phyloP scores from a whole-genome alignment of 1,284 basidiomycete species.

The Leccinum ponderosum region DNA sequence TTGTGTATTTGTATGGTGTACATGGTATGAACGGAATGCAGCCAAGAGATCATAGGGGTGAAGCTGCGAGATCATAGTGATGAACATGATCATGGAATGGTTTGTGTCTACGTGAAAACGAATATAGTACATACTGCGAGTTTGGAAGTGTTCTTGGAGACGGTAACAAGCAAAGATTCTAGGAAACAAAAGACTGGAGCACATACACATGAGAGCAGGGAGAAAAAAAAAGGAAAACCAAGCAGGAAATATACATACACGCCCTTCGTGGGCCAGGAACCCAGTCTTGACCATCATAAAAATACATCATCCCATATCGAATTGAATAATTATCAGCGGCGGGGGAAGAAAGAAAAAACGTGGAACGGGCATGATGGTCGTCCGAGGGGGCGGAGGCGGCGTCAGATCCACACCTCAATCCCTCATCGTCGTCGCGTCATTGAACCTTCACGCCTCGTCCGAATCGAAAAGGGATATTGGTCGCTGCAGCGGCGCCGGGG shows the following conservation, averaged over 20 bases:
- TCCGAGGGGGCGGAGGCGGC: neutral
- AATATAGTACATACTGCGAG: neutral
- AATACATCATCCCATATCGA: slow-evolving; percentile 5
- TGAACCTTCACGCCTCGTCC: slow-evolving; percentile 14
- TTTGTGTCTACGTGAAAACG: neutral
- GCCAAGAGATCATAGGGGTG: neutral
- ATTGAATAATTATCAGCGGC: slow-evolving; percentile 4
- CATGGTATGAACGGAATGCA: neutral
- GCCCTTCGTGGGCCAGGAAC: neutral
- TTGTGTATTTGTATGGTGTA: slow-evolving; percentile 4
- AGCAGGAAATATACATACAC: slow-evolving; percentile 1
- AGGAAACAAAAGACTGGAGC: neutral
- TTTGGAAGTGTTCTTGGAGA: neutral
- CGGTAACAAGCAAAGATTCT: neutral
- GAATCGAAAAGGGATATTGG: slow-evolving; percentile 36
- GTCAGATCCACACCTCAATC: neutral
- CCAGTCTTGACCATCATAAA: slow-evolving; percentile 6
- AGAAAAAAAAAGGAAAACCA: neutral
- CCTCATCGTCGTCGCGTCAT: neutral
- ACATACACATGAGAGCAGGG: neutral
- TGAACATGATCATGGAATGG: neutral
- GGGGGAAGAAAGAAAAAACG: neutral
- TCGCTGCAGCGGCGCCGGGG: slow-evolving; percentile 30
- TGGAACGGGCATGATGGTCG: neutral
- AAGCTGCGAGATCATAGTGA: neutral